Evolutionary conservation across 163 green algal genomes (phyloP), one percentile per base, ranked within the genome.

Genomic region (Chlorella variabilis): DNA sequence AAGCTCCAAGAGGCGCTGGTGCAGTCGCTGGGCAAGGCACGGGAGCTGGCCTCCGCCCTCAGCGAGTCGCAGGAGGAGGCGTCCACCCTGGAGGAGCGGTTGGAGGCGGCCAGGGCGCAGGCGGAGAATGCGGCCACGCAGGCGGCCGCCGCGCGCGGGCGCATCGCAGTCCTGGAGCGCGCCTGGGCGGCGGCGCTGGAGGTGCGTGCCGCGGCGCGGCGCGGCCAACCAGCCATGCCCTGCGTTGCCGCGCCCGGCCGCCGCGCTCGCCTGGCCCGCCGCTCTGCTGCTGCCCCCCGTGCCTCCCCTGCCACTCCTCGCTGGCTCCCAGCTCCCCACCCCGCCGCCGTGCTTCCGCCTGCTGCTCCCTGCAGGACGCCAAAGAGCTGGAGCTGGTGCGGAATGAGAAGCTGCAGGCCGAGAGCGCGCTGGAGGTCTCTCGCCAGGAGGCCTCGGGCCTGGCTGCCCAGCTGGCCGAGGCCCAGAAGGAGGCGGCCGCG

Each of bases 341-440:
- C 54, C 23, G 54, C 6, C 54, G n/a, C 59, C 38, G 27, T 67
- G 9, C 20, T 8, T 62, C 15, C 25, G 54, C 15, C 54, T 67
- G n/a, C n/a, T 38, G 9, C 59, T 11, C 29, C 59, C 59, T 20
- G 29, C 59, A 67, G 59, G 59, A 67, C 8, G 59, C 29, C n/a
- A 67, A 67, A 18, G 59, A 67, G 59, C 59, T 67, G 27, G 59
- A 67, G 59, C 8, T 38, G n/a, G n/a, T 67, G 59, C 59, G 59
- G 5, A 27, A 27, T 27, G 7, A 67, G 59, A 67, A 67, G 59
- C 59, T 27, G 59, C 5, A 38, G 27, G 59, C 38, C 4, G 59
- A 67, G 29, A 11, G 6, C 7, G 18, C 8, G 59, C 59, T 67
- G 59, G 59, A 67, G 59, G 7, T 39, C 4, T 39, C 27, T 21